Base-by-base conservation (phyloP, 2,329 filamentous ascomycete species). In the Neonectria hederae region DNA sequence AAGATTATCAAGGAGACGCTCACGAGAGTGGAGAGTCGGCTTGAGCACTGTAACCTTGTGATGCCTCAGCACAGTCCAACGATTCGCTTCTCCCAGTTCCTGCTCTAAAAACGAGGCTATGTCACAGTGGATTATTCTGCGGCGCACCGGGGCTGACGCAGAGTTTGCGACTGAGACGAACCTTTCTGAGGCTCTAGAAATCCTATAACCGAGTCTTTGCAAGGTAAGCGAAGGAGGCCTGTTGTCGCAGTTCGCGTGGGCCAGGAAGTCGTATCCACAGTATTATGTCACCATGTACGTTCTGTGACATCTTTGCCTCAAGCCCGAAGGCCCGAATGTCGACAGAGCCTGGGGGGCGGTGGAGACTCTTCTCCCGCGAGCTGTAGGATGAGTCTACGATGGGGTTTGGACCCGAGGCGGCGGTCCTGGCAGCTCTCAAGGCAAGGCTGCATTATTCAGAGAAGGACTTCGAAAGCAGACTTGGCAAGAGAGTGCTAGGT, bases 31-130 rank as follows among this genome's bases (percentile, higher is more conserved):
- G 82, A 87, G 59, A 79, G 83, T 14, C 79, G 85, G 55, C 69
- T 86, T 11, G 77, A 78, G 62, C 74, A 85, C 49, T 83, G 81
- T 58, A 84, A 87, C 58, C 83, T 83, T 75, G 80, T 80, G 0
- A 78, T 86, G 1, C 86, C 86, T 13, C 75, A 75, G 21, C 71
- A 74, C 1, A 58, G 63, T 8, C 64, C 73, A 11, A 75, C 72
- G 2, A 32, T 71, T 6, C 57, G 72, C 1, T 67, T 75, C 9
- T 65, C 65, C 2, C 64, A 67, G 4, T 62, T 76, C 11, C 67
- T 77, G 2, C 40, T 72, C 5, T 56, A 63, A 13, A 79, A 79
- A 51, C 43, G 72, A 3, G 75, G 76, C 49, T 70, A 78, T 26
- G 72, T 75, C 35, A 65, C 70, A 68, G 62, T 74, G 51, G 60